Conservation (phyloP, 257 asterid species). For the Eucommia ulmoides region DNA sequence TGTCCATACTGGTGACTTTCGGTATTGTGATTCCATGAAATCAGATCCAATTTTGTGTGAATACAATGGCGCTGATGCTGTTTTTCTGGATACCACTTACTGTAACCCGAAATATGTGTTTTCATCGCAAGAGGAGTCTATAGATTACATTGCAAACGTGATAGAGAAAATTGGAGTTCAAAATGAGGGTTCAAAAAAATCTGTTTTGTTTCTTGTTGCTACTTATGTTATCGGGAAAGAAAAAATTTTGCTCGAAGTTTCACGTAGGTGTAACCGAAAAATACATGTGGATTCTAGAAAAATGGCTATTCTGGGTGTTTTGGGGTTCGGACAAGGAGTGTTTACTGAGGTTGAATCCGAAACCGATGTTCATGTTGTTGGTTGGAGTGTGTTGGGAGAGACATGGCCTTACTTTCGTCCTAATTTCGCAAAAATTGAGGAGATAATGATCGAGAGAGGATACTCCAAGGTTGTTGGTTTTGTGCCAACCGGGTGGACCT, state of each 20-base stretch:
- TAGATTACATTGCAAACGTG: constrained; percentile 60
- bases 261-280: constrained; percentile 67
- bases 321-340: constrained; percentile 60
- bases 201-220: constrained; percentile 72
- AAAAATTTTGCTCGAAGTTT: constrained; percentile 71
- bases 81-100: constrained; percentile 77
- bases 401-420: constrained; percentile 93
- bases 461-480: constrained; percentile 76
- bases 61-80: constrained; percentile 70
- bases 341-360: constrained; percentile 54
- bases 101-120: constrained; percentile 78
- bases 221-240: constrained; percentile 90
- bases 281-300: constrained; percentile 50
- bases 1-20: constrained; percentile 86
- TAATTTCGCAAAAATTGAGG: constrained; percentile 56
- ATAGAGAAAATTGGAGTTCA: constrained; percentile 38
- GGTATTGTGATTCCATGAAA: constrained; percentile 63
- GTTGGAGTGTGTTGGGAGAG: constrained; percentile 93
- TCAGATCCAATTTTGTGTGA: constrained; percentile 25
- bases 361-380: constrained; percentile 83
- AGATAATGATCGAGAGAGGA: constrained; percentile 72
- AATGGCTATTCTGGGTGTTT: constrained; percentile 43
- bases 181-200: constrained; percentile 31
- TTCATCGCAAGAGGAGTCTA: constrained; percentile 80
- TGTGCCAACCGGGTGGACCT: constrained; percentile 97